Evolutionary conservation across 83 land plant species (phyloP).

Genomic region (Larix sibirica): DNA sequence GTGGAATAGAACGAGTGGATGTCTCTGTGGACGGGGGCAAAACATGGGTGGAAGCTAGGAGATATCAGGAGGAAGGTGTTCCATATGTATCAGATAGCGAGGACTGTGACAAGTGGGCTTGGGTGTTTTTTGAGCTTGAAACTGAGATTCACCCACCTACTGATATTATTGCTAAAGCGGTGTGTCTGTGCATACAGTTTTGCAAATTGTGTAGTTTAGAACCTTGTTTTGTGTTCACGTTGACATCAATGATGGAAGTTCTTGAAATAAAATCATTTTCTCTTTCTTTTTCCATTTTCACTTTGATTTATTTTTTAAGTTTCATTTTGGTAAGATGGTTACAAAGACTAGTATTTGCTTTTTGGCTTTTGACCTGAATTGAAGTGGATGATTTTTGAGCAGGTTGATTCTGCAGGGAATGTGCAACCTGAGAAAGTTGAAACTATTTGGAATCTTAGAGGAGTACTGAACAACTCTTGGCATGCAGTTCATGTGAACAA

Average conservation of each 20-base stretch:
- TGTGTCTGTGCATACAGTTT: slow-evolving; percentile 29
- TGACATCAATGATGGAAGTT: too few species aligned
- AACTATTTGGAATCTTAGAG: slow-evolving; percentile 94
- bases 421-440: slow-evolving; percentile 91
- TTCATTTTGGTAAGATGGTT: neutral
- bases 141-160: slow-evolving; percentile 49
- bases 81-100: slow-evolving; percentile 50
- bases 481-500: slow-evolving; percentile 57
- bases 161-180: slow-evolving; percentile 91
- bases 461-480: slow-evolving; percentile 94
- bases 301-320: neutral
- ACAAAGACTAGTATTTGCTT: neutral
- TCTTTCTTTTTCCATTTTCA: neutral
- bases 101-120: slow-evolving; percentile 81
- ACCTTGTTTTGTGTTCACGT: neutral
- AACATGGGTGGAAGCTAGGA: slow-evolving; percentile 87
- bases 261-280: neutral
- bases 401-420: slow-evolving; percentile 93
- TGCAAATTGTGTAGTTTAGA: neutral
- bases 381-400: slow-evolving; percentile 10
- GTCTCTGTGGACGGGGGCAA: slow-evolving; percentile 91
- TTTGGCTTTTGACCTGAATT: neutral
- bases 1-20: slow-evolving; percentile 97
- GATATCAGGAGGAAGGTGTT: slow-evolving; percentile 41
- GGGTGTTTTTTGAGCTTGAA: slow-evolving; percentile 79